Base-by-base conservation (phyloP, 768 basidiomycete species). In the Sarcodon aspratus region DNA sequence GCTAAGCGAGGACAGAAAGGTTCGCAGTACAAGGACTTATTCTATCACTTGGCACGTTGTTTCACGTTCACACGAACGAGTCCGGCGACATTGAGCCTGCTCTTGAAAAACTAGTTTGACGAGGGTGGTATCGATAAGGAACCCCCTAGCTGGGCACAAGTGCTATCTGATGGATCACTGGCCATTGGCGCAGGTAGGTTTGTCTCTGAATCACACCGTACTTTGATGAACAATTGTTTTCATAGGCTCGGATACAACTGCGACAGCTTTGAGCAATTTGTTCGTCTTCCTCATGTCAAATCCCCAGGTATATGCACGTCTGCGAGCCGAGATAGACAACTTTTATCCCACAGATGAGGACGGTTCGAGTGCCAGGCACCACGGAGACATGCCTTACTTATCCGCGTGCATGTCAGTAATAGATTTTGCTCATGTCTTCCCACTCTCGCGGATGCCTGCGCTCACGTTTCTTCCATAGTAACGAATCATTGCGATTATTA, bases 401-500 rank as follows among this genome's bases (percentile, higher is more conserved):
- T 55, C 55, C 5, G 61, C 60, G 6, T 53, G 55, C 17, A 61
- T 61, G 66, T 66, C 47, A n/a, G n/a, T n/a, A n/a, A n/a, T n/a
- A n/a, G n/a, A n/a, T n/a, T n/a, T n/a, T n/a, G 61, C 33, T 59
- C 67, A 65, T 65, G 48, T 36, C 60, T 61, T 33, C 10, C 35
- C 15, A n/a, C n/a, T 33, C 46, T 44, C 6, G 38, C 1, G 10
- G 9, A 21, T 15, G 44, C 15, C 13, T 12, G 40, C 45, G 11
- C 13, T 31, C 36, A 52, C 36, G 32, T 5, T 13, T 42, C 7
- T 42, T 31, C 1, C 13, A 8, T 27, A 42, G 75, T 48, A 72
- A 75, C 36, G 74, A 76, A 58, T 59, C 66, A 4, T 54, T 76
- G 46, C 66, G 74, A 15, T 63, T 77, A 45, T 62, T 67, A 6